Evolutionary conservation across 352 stramenopile species (phyloP), one percentile per base, ranked within the genome.

Genomic region (Globisporangium uncinulatum): DNA sequence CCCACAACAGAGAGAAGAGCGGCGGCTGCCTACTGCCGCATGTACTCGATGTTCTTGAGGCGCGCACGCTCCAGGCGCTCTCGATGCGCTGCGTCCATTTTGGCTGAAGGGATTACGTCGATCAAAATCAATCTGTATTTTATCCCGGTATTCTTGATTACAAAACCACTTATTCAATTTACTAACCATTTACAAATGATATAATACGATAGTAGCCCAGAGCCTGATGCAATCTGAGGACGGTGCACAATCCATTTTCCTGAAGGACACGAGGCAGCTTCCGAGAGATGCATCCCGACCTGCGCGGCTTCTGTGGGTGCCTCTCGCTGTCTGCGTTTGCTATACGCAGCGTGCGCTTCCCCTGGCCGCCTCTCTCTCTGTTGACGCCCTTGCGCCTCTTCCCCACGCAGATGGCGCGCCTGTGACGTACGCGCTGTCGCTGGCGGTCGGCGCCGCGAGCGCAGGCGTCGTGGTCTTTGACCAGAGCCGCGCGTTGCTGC

Each of bases 291-390:
- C 81, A 92, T 67, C 75, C 69, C 41, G 81, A 92, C 63, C 60
- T 92, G 53, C 77, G 79, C 42, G 81, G 81, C 73, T 92, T 92
- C 75, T 92, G 81, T 92, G 51, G 58, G 79, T 87, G 36, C 87
- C 71, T 89, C 75, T 86, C 50, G 52, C 73, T 85, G 51, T 86
- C 76, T 89, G 55, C 56, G 74, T 86, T 44, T 43, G 17, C 19
- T 24, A 32, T 15, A 32, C 19, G 9, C 14, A 56, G 8, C 2
- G 15, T 29, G 24, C 24, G 24, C 24, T 29, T 29, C 24, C 24
- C 6, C 31, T 29, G 17, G 46, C 1, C 17, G 37, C 19, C 14
- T n/a, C 41, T 45, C 41, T 45, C 41, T 45, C 20, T 37, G n/a
- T 15, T 36, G n/a, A 46, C n/a, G 34, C 15, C 6, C 21, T 37